Evolutionary conservation across 164 flowering plant genomes (phyloP).

Genomic region (Kingdonia uniflora): DNA sequence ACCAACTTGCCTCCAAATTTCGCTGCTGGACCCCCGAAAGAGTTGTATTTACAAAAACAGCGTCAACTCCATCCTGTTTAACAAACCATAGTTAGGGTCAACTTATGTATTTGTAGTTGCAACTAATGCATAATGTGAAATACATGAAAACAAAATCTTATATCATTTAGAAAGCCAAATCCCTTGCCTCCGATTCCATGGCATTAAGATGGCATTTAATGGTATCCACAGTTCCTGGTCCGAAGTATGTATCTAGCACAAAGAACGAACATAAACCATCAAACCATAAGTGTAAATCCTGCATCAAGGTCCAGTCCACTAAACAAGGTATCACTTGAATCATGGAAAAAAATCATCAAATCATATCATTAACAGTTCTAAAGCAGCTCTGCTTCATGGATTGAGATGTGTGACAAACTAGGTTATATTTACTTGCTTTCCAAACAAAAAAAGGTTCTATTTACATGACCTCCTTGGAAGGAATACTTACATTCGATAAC

Average conservation of each 20-base stretch:
- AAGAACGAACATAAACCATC: not conserved
- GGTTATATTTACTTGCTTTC: too few species aligned
- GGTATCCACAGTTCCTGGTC: slow-evolving; percentile 70
- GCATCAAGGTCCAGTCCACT: too few species aligned
- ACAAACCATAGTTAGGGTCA: not conserved
- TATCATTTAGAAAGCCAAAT: not conserved
- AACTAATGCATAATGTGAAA: not conserved
- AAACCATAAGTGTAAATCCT: not conserved
- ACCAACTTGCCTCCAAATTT: slow-evolving; percentile 72
- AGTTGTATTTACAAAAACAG: slow-evolving; percentile 76
- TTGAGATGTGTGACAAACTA: too few species aligned
- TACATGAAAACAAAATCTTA: not conserved
- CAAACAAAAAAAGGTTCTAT: too few species aligned
- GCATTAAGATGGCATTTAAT: slow-evolving; percentile 65
- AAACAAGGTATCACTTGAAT: too few species aligned
- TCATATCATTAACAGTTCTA: too few species aligned
- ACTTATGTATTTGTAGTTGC: not conserved
- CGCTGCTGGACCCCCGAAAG: slow-evolving; percentile 78
- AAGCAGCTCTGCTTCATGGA: too few species aligned
- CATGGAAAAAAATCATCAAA: too few species aligned
- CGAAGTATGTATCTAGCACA: slow-evolving; percentile 71
- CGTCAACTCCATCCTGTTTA: slow-evolving; percentile 69
- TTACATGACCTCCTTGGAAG: too few species aligned
- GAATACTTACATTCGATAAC: too few species aligned
- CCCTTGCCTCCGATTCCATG: slow-evolving; percentile 54